Base-by-base conservation (phyloP, 2,329 filamentous ascomycete genomes). In the Macrophomina pseudophaseolina region DNA sequence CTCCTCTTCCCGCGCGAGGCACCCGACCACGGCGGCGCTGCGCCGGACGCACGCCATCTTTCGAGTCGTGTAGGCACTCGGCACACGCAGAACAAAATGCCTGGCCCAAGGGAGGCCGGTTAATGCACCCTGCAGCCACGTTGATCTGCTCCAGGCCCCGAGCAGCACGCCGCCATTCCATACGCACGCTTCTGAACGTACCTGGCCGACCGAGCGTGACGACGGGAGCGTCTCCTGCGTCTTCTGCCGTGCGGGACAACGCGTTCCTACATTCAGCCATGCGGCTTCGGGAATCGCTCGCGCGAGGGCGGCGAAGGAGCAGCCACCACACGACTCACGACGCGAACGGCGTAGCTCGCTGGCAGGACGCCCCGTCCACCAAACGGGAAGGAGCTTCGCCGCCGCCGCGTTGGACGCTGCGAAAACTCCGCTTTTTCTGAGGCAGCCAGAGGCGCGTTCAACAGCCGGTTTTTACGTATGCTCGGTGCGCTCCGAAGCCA, bases 91-190 rank as follows among this genome's bases (percentile, higher is more conserved):
- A 35, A 8, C 28, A 14, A 49, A 23, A 23, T 5, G 5, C 42
- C 16, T 44, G 33, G 12, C 52, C 38, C 30, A 46, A 42, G 42
- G 16, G 12, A 49, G 63, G 44, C 63, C 63, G 53, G 63, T 42
- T 56, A 40, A 65, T 38, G 63, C 63, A 28, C 63, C 52, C 52
- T 65, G 63, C 63, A 65, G 63, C 63, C 63, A 65, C 63, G 63
- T 40, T 49, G 52, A 58, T 65, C 63, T 65, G 51, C 63, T 23
- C 40, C 52, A 46, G 18, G 63, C 40, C 52, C 30, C 35, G 5
- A 12, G 30, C 28, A 7, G 58, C 58, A 38, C 52, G 52, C 52
- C 18, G 42, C 40, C 54, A 32, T 40, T n/a, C 11, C 54, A 58
- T 23, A 3, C 23, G 35, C 53, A 28, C 33, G 54, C 38, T 18